Percentiles rank a stretch among this genome's conserved stretches.
These are phyloP conservation scores for Casuarina glauca DNA, from an alignment of 306 rosid species.

Conservation along the genomic window DNA sequence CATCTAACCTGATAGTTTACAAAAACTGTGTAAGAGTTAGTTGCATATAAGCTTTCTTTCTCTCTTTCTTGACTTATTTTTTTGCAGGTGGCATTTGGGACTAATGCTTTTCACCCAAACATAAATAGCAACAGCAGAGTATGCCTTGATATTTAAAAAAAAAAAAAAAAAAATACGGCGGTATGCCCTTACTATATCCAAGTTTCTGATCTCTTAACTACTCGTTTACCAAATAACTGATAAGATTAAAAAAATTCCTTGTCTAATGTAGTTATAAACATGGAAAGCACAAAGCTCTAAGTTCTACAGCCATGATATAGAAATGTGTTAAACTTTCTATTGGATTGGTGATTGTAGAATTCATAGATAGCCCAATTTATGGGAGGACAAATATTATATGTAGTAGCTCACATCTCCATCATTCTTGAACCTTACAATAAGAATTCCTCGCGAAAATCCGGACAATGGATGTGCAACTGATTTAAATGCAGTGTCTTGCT, in stretches of 20 bases:
- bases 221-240: neutral
- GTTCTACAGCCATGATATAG: neutral
- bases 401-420: neutral
- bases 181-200: slow-evolving; percentile 78
- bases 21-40: neutral
- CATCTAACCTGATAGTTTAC: neutral
- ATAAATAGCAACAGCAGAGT: slow-evolving; percentile 92
- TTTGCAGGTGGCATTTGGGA: slow-evolving; percentile 79
- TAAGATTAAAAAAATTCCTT: neutral
- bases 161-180: no score
- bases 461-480: neutral
- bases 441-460: slow-evolving; percentile 12
- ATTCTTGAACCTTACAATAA: neutral
- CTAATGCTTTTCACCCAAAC: slow-evolving; percentile 85
- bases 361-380: neutral
- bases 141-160: slow-evolving; percentile 86
- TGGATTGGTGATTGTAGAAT: neutral
- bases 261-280: neutral
- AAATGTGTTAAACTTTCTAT: neutral
- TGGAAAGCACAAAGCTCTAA: neutral
- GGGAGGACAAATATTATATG: neutral
- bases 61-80: neutral
- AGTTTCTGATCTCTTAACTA: slow-evolving; percentile 47
- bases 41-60: slow-evolving; percentile 10
- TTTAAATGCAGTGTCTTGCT: no score